These are phyloP conservation scores for Xylaria flabelliformis DNA, from an alignment of 495 filamentous ascomycete genomes.

Conservation along the genomic window DNA sequence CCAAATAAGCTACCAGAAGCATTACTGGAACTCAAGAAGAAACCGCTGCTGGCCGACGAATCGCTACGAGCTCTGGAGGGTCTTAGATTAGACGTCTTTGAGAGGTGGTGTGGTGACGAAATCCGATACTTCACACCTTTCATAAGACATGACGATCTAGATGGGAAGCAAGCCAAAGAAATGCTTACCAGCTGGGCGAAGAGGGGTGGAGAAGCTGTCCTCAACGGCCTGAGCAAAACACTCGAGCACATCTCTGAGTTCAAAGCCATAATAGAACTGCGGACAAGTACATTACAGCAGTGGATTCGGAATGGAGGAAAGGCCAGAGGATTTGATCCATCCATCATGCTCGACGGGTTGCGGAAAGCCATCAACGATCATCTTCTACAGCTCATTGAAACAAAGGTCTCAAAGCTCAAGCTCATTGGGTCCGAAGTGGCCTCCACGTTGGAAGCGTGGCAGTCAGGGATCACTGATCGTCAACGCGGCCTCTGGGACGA, in stretches of 20 bases:
- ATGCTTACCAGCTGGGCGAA: conserved; percentile 77
- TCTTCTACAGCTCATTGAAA: conserved; percentile 63
- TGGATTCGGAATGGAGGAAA: conserved; percentile 69
- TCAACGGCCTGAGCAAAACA: conserved; percentile 61
- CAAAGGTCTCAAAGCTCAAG: conserved; percentile 62
- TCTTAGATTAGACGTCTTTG: conserved; percentile 80
- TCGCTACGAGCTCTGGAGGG: conserved; percentile 69
- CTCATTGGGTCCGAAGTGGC: conserved; percentile 65
- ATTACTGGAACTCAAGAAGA: conserved; percentile 69
- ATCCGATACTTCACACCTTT: conserved; percentile 89
- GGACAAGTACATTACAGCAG: conserved; percentile 71
- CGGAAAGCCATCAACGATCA: conserved; percentile 71
- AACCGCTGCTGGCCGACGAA: conserved; percentile 71
- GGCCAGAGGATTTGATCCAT: conserved; percentile 61
- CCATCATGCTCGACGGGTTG: conserved; percentile 69
- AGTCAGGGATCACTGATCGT: conserved; percentile 51
- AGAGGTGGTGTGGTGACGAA: conserved; percentile 82
- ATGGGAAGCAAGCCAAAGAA: conserved; percentile 65
- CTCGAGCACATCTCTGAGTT: conserved; percentile 67
- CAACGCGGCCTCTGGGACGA: conserved; percentile 67
- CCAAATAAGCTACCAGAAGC: conserved; percentile 75
- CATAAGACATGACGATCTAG: conserved; percentile 82
- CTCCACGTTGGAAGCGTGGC: conserved; percentile 59
- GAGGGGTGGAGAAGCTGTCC: conserved; percentile 68
- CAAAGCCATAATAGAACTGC: conserved; percentile 68